These are phyloP conservation scores for Suillus americanus DNA, from an alignment of 768 basidiomycete species.

Conservation along the genomic window DNA sequence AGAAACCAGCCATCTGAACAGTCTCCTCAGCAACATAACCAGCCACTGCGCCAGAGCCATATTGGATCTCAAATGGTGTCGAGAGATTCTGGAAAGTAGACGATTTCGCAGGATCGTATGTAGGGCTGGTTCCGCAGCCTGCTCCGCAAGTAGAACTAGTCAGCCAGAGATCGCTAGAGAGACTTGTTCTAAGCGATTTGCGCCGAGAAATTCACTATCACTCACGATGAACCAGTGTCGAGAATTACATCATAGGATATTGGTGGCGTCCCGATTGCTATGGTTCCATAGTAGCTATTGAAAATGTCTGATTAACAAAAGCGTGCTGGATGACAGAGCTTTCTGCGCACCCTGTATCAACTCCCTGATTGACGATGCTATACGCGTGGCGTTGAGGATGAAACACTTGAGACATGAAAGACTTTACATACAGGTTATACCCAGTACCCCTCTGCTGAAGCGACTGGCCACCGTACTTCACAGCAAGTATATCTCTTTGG, in stretches of 20 bases:
- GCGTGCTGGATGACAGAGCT: not conserved
- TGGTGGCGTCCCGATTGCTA: slow-evolving; percentile 40
- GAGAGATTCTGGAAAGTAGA: slow-evolving; percentile 33
- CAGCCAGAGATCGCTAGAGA: slow-evolving; percentile 43
- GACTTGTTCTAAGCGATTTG: slow-evolving; percentile 17
- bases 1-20: slow-evolving; percentile 45
- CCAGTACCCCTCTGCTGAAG: slow-evolving; percentile 40
- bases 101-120: slow-evolving; percentile 28
- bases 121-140: slow-evolving; percentile 28
- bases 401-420: not conserved
- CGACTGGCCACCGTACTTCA: slow-evolving; percentile 41
- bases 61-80: slow-evolving; percentile 37
- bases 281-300: slow-evolving; percentile 24
- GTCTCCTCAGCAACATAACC: slow-evolving; percentile 42
- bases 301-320: not conserved
- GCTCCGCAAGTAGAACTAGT: slow-evolving; percentile 29
- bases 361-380: slow-evolving; percentile 60
- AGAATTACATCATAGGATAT: slow-evolving; percentile 44
- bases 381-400: not conserved
- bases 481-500: slow-evolving; percentile 37
- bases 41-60: slow-evolving; percentile 44
- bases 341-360: slow-evolving; percentile 53
- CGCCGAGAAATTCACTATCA: slow-evolving; percentile 1
- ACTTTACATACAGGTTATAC: slow-evolving; percentile 43
- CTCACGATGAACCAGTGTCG: slow-evolving; percentile 40